Conservation (phyloP, 441 rosid species). For the Populus tomentosa region DNA sequence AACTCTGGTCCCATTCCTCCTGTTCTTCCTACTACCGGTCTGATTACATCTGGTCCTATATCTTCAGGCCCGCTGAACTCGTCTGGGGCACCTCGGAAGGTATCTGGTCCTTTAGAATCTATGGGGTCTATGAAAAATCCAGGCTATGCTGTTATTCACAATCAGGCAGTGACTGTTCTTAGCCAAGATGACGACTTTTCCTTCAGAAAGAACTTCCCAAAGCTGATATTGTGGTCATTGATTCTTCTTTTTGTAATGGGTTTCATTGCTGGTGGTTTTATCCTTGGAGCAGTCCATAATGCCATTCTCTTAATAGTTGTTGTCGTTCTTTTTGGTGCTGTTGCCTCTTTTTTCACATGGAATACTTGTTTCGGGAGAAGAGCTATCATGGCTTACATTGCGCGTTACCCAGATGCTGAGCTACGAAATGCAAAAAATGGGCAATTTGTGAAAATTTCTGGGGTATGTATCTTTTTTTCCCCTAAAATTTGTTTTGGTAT, state of each 20-base stretch:
- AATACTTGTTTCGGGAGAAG: conserved; percentile 81
- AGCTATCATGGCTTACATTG: conserved; percentile 68
- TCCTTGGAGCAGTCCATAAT: conserved; percentile 87
- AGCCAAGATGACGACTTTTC: conserved; percentile 66
- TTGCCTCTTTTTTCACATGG: conserved; percentile 73
- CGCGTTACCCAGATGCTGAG: conserved; percentile 87
- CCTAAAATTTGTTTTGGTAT: background rate
- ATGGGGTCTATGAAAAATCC: conserved; percentile 12
- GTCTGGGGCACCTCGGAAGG: too few species aligned
- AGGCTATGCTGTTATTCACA: conserved; percentile 51
- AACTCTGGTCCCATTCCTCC: conserved; percentile 91
- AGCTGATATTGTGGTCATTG: conserved; percentile 69
- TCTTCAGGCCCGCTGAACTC: too few species aligned
- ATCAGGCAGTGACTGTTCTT: conserved; percentile 73
- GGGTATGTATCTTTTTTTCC: conserved; percentile 47
- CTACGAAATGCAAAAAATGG: conserved; percentile 98
- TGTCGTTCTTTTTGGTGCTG: conserved; percentile 61
- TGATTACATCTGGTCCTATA: too few species aligned
- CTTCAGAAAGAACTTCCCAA: conserved; percentile 69
- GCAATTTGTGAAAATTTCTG: conserved; percentile 94
- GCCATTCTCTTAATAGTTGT: conserved; percentile 74
- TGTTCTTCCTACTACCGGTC: conserved; percentile 81
- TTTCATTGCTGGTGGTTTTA: conserved; percentile 84
- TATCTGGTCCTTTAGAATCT: too few species aligned
- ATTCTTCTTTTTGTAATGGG: conserved; percentile 77